These are phyloP conservation scores for Dendrocalamus latiflorus DNA, from an alignment of 202 grass and related monocot genomes.

Conservation along the genomic window DNA sequence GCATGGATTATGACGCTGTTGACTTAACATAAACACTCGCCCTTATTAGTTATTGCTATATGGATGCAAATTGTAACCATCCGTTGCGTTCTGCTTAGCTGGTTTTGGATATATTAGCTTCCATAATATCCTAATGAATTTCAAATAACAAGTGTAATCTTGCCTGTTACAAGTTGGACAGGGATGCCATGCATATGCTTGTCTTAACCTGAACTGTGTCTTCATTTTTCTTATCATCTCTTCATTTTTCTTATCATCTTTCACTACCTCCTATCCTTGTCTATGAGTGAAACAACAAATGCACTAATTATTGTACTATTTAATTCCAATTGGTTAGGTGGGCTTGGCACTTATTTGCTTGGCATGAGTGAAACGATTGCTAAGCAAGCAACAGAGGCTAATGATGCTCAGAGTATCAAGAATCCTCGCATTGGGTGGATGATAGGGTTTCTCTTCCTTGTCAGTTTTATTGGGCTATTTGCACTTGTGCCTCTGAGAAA, in stretches of 20 bases:
- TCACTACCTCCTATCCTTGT: background rate
- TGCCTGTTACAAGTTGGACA: background rate
- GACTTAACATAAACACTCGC: background rate
- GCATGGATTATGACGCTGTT: background rate
- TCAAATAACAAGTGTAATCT: background rate
- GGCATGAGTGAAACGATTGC: conserved; percentile 53
- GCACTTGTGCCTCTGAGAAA: no score
- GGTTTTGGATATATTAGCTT: background rate
- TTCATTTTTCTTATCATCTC: background rate
- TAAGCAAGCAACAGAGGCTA: conserved; percentile 36
- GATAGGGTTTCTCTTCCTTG: conserved; percentile 55
- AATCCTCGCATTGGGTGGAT: conserved; percentile 56
- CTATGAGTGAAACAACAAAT: background rate
- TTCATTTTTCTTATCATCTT: background rate
- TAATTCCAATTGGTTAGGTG: conserved; percentile 32
- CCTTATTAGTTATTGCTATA: no score
- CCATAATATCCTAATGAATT: no score
- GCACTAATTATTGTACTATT: conserved; percentile 1
- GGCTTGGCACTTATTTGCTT: conserved; percentile 49
- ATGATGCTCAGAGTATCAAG: conserved; percentile 51
- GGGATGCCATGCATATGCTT: background rate
- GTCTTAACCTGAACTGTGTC: background rate
- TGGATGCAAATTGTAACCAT: no score
- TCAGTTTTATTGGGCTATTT: conserved; percentile 65
- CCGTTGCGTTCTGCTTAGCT: background rate